Evolutionary conservation across 2,329 filamentous ascomycete species (phyloP), one percentile per base, ranked within the genome.

Genomic region (Drechmeria coniospora): DNA sequence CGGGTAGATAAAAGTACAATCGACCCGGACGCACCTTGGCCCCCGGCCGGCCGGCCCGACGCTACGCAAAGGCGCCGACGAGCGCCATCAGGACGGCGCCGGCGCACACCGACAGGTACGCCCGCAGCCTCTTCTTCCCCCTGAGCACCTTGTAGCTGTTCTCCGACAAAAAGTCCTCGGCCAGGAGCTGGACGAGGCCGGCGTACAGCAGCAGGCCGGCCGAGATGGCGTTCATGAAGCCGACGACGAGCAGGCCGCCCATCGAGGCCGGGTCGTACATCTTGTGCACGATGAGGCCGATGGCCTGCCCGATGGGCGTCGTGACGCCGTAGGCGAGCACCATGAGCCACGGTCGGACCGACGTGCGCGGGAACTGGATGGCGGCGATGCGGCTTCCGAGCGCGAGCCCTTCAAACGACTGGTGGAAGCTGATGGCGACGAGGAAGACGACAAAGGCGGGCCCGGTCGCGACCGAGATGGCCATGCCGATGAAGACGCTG

Each of bases 321-420:
- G 78, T 83, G 32, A 68, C 62, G 13, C 79, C 79, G 41, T 82
- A 84, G 2, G 77, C 76, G 10, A 84, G 54, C 1, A 80, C 78
- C 78, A 84, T 83, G 7, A 83, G 61, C 78, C 78, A 92, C 0
- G 90, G 87, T 26, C 79, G 79, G 2, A 69, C 55, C 0, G 80
- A 87, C 3, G 66, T 65, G 13, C 66, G 65, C 0, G 79, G 70
- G 44, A 94, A 93, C 48, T 78, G 73, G 16, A 92, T 72, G 8
- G 79, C 78, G 0, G 82, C 79, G 41, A 92, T 92, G 32, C 83
- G 78, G 23, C 79, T 79, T 6, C 83, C 83, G 4, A 92, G 68
- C 0, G 83, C 83, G 10, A 92, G 72, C 2, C 83, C 83, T 55
- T 92, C 83, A 38, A 92, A 92, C 1, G 79, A 83, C 55, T 92